Percentiles rank a stretch among this genome's conserved stretches.
Evolutionary conservation across 2,329 filamentous ascomycete species (phyloP).

Genomic region (Sporothrix globosa): DNA sequence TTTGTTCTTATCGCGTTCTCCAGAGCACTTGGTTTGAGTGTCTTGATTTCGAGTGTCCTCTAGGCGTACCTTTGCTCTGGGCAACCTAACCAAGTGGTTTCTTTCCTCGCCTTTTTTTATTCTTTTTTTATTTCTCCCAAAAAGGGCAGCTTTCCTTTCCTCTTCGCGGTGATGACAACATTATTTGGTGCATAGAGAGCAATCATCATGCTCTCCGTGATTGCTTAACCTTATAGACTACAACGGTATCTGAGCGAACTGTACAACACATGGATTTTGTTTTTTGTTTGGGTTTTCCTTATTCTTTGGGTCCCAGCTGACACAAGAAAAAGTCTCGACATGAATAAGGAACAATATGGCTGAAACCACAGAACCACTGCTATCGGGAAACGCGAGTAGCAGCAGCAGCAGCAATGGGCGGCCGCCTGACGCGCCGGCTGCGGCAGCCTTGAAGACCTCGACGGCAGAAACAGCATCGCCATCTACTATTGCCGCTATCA

Average conservation of each 20-base stretch:
- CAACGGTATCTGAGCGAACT: conserved; percentile 91
- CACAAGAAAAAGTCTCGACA: conserved; percentile 33
- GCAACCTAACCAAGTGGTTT: background rate
- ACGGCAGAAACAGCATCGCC: conserved; percentile 36
- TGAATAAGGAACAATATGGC: conserved; percentile 41
- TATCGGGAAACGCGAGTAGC: conserved; percentile 4
- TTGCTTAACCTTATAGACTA: conserved; percentile 76
- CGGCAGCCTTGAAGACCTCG: background rate
- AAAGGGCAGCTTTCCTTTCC: background rate
- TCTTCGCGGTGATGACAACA: conserved; percentile 65
- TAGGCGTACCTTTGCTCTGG: too few relatives aligned
- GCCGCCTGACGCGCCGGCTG: conserved; percentile 25
- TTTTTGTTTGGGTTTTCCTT: background rate
- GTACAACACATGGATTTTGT: background rate
- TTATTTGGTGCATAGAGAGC: conserved; percentile 60
- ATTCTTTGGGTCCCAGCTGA: conserved; percentile 8
- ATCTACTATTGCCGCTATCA: conserved; percentile 29
- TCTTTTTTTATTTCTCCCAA: background rate
- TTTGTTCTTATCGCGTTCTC: background rate
- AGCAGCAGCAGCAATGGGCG: conserved; percentile 34
- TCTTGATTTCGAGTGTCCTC: background rate
- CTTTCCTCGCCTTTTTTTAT: background rate
- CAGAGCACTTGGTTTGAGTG: background rate
- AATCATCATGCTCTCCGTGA: conserved; percentile 64
- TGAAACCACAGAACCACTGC: conserved; percentile 38